Evolutionary conservation across 176 grass and related monocot genomes (phyloP).

Genomic region (Hyparrhenia diplandra): DNA sequence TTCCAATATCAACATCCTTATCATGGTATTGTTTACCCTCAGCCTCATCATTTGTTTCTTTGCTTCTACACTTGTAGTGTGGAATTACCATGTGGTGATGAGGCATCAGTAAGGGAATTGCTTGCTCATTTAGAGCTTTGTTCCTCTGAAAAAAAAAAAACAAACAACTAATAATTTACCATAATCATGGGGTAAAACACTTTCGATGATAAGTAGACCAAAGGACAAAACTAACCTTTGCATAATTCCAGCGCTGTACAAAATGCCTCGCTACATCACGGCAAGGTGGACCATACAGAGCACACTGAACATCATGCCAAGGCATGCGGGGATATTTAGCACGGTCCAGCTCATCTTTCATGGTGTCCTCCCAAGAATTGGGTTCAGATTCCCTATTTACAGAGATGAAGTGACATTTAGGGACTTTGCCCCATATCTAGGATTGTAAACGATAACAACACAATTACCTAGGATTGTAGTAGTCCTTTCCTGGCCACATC

Average conservation of each 20-base stretch:
- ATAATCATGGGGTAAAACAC: background rate
- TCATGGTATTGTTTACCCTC: constrained; percentile 44
- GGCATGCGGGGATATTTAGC: constrained; percentile 98
- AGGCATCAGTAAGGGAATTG: constrained; percentile 95
- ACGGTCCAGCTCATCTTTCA: constrained; percentile 94
- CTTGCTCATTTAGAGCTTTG: constrained; percentile 96
- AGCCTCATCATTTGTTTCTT: constrained; percentile 57
- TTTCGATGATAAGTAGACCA: constrained; percentile 16
- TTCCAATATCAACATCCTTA: constrained; percentile 33
- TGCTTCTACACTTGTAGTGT: constrained; percentile 75
- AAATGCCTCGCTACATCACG: constrained; percentile 96
- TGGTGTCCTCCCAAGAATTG: constrained; percentile 98
- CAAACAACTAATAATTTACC: background rate
- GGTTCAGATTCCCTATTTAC: constrained; percentile 87
- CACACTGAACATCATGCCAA: constrained; percentile 99
- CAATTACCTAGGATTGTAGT: constrained; percentile 94
- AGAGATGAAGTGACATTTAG: constrained; percentile 9
- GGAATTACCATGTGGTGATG: constrained; percentile 96
- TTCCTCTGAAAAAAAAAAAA: constrained; percentile 54
- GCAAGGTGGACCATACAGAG: constrained; percentile 87
- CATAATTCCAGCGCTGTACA: constrained; percentile 99
- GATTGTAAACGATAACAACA: background rate
- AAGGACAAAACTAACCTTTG: constrained; percentile 65
- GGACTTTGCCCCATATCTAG: background rate
- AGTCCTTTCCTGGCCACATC: constrained; percentile 97